These are phyloP conservation scores for Zymoseptoria brevis DNA, from an alignment of 2,329 filamentous ascomycete species.

Conservation along the genomic window DNA sequence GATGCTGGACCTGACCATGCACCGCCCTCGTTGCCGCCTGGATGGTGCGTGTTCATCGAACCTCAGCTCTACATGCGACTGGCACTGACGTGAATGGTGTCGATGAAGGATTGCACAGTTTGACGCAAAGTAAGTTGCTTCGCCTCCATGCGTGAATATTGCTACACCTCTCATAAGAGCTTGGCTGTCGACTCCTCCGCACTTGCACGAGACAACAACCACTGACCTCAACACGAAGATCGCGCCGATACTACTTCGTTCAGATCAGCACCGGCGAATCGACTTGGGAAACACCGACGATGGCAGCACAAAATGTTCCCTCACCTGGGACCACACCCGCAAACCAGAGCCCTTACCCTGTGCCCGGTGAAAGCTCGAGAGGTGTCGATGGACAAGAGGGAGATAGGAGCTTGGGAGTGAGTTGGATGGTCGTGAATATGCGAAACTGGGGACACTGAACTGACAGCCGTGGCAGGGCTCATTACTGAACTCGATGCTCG, in stretches of 20 bases:
- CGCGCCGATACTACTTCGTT: constrained; percentile 36
- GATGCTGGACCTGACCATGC: constrained; percentile 33
- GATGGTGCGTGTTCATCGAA: constrained; percentile 28
- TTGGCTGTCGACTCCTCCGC: neutral
- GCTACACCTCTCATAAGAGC: neutral
- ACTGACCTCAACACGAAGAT: constrained; percentile 20
- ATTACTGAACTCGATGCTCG: constrained; percentile 22
- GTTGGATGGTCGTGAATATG: constrained; percentile 4
- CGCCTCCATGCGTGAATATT: neutral
- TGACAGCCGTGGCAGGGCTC: constrained; percentile 12
- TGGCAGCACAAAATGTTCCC: constrained; percentile 32
- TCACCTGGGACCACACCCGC: constrained; percentile 33
- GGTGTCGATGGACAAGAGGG: constrained; percentile 23
- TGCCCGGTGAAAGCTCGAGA: constrained; percentile 22
- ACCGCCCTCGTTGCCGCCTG: constrained; percentile 32
- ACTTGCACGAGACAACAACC: neutral
- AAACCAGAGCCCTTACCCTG: constrained; percentile 28
- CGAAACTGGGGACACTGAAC: constrained; percentile 9
- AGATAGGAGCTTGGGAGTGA: constrained; percentile 26
- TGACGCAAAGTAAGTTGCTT: constrained; percentile 32
- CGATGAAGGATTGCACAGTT: constrained; percentile 34
- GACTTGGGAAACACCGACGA: constrained; percentile 34
- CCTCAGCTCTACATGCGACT: constrained; percentile 17
- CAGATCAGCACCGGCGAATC: constrained; percentile 36
- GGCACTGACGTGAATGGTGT: constrained; percentile 28